Evolutionary conservation across 371 early-diverging fungal species (phyloP), one percentile per base, ranked within the genome.

Genomic region (Umbelopsis sp.): DNA sequence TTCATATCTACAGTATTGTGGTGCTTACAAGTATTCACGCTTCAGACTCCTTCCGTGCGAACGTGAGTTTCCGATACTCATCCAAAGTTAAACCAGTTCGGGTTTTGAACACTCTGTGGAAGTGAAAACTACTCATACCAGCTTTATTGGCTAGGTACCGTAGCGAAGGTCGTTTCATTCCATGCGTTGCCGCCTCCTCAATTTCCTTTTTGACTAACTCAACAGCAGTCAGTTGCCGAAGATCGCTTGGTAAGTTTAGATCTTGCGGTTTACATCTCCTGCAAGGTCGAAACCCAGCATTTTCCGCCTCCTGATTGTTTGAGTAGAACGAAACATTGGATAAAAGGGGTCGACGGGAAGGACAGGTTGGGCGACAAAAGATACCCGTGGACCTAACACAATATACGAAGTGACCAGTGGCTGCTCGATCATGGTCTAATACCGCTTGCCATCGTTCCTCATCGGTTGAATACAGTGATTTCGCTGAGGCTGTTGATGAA

Each of bases 71-170:
- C 25, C 45, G 20, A 44, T 64, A 64, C 44, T 46, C 64, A 11
- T 64, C 46, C 5, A 38, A 38, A 22, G 64, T 64, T 14, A 64
- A 18, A 4, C 64, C 64, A 4, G 45, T 45, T 44, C 64, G 20
- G 12, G 64, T 45, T 46, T 64, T 64, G 22, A 64, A 64, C 18
- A 64, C 64, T 9, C 64, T 35, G 35, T 64, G 64, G 44, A 64
- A 64, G 20, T 64, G 64, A 11, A 64, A 64, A 5, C 25, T 25
- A 22, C 45, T 64, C 64, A 64, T 45, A 32, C 64, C 64, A 64
- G 46, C 64, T 44, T 64, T 24, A 7, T 18, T 44, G 3, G 64
- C 64, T 16, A 64, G 44, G 7, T 20, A 22, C 10, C 20, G 14
- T 16, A 64, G 16, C n/a, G 64, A 44, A 20, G 46, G 46, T n/a